Conservation (phyloP, 148 eudicot species). For the Persicaria tinctoria region DNA sequence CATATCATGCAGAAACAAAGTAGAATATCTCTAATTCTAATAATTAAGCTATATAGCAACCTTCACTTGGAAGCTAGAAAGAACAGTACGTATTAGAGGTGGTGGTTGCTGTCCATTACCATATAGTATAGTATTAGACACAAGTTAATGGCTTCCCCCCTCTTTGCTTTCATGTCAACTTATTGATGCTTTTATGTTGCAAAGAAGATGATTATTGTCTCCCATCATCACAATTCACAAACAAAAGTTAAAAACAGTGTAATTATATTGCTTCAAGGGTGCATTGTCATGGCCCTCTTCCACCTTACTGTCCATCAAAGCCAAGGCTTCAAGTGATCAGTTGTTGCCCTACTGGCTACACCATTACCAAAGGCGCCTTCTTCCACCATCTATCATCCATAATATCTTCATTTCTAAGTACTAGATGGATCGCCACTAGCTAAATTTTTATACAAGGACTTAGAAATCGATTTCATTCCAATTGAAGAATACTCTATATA, state of each 20-base stretch:
- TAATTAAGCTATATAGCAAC: too few species aligned
- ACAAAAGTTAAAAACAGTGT: not conserved
- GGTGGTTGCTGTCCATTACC: not conserved
- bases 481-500: too few species aligned
- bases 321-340: not conserved
- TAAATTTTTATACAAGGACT: too few species aligned
- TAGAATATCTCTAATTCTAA: too few species aligned
- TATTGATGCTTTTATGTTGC: not conserved
- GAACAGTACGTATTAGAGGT: not conserved
- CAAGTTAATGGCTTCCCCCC: not conserved
- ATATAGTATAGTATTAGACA: not conserved
- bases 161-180: not conserved
- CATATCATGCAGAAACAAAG: too few species aligned
- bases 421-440: too few species aligned
- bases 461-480: too few species aligned
- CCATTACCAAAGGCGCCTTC: too few species aligned
- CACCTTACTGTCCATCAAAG: constrained; percentile 2
- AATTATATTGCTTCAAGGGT: not conserved
- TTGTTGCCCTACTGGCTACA: too few species aligned
- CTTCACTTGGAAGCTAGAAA: not conserved
- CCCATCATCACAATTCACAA: constrained; percentile 11
- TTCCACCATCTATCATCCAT: not conserved
- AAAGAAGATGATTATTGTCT: constrained; percentile 13
- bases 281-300: constrained; percentile 8
- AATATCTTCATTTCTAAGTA: not conserved